Conservation (phyloP, 1,139 yeast species). For the Zygosaccharomyces pseudobailii region DNA sequence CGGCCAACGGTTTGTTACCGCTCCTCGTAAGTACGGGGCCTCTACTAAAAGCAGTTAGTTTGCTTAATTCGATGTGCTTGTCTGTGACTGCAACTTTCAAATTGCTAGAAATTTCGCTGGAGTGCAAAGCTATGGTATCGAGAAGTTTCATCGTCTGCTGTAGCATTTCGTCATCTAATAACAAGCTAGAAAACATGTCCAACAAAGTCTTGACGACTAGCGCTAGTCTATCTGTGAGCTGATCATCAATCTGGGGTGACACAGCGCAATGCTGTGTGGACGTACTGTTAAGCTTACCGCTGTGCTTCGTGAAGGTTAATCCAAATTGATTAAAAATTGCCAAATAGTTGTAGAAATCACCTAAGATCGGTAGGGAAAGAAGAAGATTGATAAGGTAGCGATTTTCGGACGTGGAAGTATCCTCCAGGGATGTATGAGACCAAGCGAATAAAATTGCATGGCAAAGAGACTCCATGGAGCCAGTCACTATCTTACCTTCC, state of each 20-base stretch:
- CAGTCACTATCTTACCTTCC: conserved; percentile 43
- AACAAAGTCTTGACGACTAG: conserved; percentile 43
- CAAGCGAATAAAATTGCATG: conserved; percentile 62
- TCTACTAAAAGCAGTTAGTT: conserved; percentile 29
- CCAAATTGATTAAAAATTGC: conserved; percentile 45
- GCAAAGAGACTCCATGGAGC: conserved; percentile 64
- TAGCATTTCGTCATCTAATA: conserved; percentile 46
- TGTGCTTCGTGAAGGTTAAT: conserved; percentile 34
- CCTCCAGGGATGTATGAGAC: conserved; percentile 35
- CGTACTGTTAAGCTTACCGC: conserved; percentile 16
- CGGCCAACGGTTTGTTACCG: conserved; percentile 13
- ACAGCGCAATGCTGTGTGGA: conserved; percentile 26
- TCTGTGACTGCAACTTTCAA: conserved; percentile 41
- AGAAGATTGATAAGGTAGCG: conserved; percentile 40
- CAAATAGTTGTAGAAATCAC: conserved; percentile 52
- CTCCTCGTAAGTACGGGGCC: conserved; percentile 13
- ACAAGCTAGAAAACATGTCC: conserved; percentile 49
- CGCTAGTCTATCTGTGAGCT: conserved; percentile 43
- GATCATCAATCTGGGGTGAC: conserved; percentile 33
- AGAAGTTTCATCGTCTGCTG: conserved; percentile 42
- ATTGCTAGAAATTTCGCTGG: conserved; percentile 42
- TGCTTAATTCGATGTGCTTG: conserved; percentile 41
- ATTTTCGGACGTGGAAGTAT: conserved; percentile 34
- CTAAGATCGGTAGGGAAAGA: conserved; percentile 59
- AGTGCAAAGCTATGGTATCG: conserved; percentile 42